Percentiles rank a stretch among this genome's conserved stretches.
phyloP scores from a whole-genome alignment of 805 yeast species.

The Teunomyces pallodes region DNA sequence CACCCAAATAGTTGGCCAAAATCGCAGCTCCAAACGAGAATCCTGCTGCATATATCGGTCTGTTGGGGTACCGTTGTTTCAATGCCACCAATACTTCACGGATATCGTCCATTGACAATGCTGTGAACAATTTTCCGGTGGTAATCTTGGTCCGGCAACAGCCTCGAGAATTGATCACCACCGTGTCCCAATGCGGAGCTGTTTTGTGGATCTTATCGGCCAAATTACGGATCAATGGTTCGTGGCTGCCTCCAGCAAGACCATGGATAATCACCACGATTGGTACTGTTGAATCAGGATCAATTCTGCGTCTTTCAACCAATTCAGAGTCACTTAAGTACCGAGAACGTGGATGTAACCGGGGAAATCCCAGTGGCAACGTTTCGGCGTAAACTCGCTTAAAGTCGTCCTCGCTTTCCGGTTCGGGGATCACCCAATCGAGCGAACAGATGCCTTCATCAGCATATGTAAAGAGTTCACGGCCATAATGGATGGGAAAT shows the following conservation, averaged over 20 bases:
- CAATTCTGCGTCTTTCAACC: constrained; percentile 13
- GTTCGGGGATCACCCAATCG: constrained; percentile 60
- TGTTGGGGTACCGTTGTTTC: constrained; percentile 50
- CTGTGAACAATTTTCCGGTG: constrained; percentile 68
- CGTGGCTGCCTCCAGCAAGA: constrained; percentile 83
- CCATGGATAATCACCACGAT: constrained; percentile 71
- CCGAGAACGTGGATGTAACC: constrained; percentile 52
- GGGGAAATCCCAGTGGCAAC: constrained; percentile 33
- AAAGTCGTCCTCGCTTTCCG: constrained; percentile 21
- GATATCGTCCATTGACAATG: constrained; percentile 69
- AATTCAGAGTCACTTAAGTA: constrained; percentile 49
- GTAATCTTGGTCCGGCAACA: constrained; percentile 70
- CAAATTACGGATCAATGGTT: constrained; percentile 65
- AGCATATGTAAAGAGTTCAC: constrained; percentile 54
- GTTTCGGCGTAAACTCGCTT: constrained; percentile 23
- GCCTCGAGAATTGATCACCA: constrained; percentile 73
- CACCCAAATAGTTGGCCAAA: constrained; percentile 70
- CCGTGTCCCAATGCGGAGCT: constrained; percentile 52
- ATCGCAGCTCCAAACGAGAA: constrained; percentile 78
- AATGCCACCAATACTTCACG: constrained; percentile 53
- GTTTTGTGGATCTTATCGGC: constrained; percentile 21
- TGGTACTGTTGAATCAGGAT: constrained; percentile 43
- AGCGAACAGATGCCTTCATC: constrained; percentile 76
- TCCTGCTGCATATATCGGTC: constrained; percentile 69
- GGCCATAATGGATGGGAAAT: constrained; percentile 67